Conservation (phyloP, 768 basidiomycete species). For the Mycena vulgaris region DNA sequence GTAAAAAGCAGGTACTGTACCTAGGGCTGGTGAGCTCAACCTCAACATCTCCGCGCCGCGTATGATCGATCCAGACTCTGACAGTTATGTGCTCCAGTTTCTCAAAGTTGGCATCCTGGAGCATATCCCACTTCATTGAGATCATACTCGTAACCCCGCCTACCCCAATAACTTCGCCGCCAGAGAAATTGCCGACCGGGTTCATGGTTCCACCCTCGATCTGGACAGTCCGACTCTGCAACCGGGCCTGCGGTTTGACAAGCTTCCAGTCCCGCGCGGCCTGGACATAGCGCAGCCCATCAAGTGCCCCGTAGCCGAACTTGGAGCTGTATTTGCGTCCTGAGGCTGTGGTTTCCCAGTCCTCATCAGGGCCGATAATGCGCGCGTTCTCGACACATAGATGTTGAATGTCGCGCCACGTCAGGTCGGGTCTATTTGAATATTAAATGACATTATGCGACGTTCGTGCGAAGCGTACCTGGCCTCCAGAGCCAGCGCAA, state of each 20-base stretch:
- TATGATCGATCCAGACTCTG: constrained; percentile 92
- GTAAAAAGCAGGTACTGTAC: too few relatives aligned
- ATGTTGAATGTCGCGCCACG: constrained; percentile 97
- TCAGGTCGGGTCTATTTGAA: constrained; percentile 83
- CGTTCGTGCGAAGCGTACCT: constrained; percentile 65
- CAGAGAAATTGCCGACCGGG: constrained; percentile 65
- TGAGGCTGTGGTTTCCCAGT: constrained; percentile 89
- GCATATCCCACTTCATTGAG: constrained; percentile 76
- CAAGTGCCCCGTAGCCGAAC: constrained; percentile 93
- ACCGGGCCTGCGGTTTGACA: constrained; percentile 96
- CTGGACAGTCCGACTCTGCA: constrained; percentile 81
- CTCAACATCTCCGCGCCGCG: constrained; percentile 91
- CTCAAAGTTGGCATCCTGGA: constrained; percentile 87
- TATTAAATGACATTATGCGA: constrained; percentile 11
- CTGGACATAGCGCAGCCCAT: constrained; percentile 86
- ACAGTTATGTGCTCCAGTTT: constrained; percentile 92
- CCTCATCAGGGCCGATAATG: constrained; percentile 88
- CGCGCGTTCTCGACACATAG: constrained; percentile 84
- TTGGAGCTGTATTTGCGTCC: constrained; percentile 86
- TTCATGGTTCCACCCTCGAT: constrained; percentile 75
- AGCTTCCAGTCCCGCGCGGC: constrained; percentile 87
- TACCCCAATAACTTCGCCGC: constrained; percentile 76
- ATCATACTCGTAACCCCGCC: constrained; percentile 78
- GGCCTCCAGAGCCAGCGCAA: constrained; percentile 90
- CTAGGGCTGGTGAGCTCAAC: constrained; percentile 90